Evolutionary conservation across 2,329 filamentous ascomycete genomes (phyloP).

Genomic region (Talaromyces amestolkiae): DNA sequence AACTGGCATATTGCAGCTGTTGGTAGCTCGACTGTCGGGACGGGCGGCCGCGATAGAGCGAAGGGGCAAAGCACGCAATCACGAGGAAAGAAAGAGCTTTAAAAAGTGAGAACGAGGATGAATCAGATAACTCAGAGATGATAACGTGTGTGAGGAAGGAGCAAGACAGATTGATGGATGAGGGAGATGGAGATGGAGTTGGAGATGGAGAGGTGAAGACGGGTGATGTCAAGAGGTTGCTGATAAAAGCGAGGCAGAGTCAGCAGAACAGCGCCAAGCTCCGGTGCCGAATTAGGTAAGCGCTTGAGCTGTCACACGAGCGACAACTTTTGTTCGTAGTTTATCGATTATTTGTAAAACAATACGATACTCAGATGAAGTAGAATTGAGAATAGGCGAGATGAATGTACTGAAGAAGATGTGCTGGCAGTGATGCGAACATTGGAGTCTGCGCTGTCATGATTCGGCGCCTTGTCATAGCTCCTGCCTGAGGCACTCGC

Average conservation of each 20-base stretch:
- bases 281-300: slow-evolving; percentile 17
- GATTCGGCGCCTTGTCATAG: slow-evolving; percentile 15
- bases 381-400: too few relatives aligned
- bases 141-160: background rate
- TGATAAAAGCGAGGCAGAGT: slow-evolving; percentile 13
- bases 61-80: slow-evolving; percentile 11
- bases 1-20: slow-evolving; percentile 43
- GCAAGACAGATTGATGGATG: background rate
- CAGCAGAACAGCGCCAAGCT: slow-evolving; percentile 13
- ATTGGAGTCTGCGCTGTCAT: slow-evolving; percentile 9
- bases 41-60: slow-evolving; percentile 4
- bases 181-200: slow-evolving; percentile 8
- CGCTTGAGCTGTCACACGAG: slow-evolving; percentile 7
- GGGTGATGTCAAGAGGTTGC: slow-evolving; percentile 23
- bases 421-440: slow-evolving; percentile 7
- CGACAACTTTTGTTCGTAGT: background rate
- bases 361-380: too few relatives aligned
- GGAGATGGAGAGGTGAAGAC: slow-evolving; percentile 7
- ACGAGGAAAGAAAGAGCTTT: background rate
- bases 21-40: slow-evolving; percentile 24
- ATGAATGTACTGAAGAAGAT: background rate
- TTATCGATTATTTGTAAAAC: background rate
- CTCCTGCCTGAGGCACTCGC: slow-evolving; percentile 16
- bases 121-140: background rate
- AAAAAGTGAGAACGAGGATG: background rate